Evolutionary conservation across 2,329 filamentous ascomycete genomes (phyloP), one percentile per base, ranked within the genome.

Genomic region (Xylaria sp.): DNA sequence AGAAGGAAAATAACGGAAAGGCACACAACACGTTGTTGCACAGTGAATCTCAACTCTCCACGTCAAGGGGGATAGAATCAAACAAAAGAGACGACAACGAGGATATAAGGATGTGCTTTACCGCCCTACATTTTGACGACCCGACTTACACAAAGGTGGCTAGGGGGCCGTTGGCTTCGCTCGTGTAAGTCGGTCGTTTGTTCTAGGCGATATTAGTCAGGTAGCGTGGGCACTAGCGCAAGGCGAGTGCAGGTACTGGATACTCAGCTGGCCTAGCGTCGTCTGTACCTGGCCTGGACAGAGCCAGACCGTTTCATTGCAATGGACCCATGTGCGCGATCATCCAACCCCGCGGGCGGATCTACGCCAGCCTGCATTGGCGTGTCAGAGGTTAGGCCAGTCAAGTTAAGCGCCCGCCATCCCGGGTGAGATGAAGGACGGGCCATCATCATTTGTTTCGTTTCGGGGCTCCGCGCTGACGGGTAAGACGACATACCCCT

Each of bases 311-410:
- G 68, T 70, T 70, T 70, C 68, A 70, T 70, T 20, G 36, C 43
- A 20, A 67, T 61, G 60, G 67, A 46, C 33, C 31, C 61, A 39
- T 46, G 41, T 48, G 23, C 51, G 20, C 20, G 39, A 60, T 62
- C 54, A 64, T 62, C 67, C 63, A 69, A 70, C 68, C 66, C 68
- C 68, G 33, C 59, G 63, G 39, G 48, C 64, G 46, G 64, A 67
- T 64, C 68, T 39, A 13, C 56, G 59, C 49, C 60, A 70, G 33
- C 64, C 51, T 67, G 64, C 68, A 64, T 64, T 64, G 67, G 60
- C 46, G 68, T 12, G 49, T 49, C 20, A 18, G 62, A 15, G 31
- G 12, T 12, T 43, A 28, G 36, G 23, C 67, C 67, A 69, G 48
- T 67, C 55, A 69, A 18, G 39, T 64, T 69, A 69, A 69, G 67